Base-by-base conservation (phyloP, 2,329 filamentous ascomycete genomes). In the Rhinocladiella similis region DNA sequence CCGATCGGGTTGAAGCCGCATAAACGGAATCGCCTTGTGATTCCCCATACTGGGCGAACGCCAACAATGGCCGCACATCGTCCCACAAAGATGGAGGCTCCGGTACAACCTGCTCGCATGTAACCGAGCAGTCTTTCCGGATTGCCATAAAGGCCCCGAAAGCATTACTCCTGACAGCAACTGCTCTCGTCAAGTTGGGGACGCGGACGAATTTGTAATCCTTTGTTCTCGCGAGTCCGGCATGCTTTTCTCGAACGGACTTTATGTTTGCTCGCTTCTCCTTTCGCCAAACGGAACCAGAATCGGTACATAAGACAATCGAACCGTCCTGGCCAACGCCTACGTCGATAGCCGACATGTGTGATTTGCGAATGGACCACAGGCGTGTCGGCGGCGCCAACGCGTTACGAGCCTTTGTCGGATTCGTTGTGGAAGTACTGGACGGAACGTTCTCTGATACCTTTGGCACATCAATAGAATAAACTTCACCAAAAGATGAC, bases 191-290 rank as follows among this genome's bases (percentile, higher is more conserved):
- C 54, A 99, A 83, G 41, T 89, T 91, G 1, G 94, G 88, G 7
- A 99, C 85, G 55, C 94, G 86, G 66, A 93, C 87, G 65, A 97
- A 99, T 70, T 99, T 99, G 77, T 95, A 96, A 68, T 96, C 91
- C 64, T 95, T 96, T 12, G 84, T 82, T 65, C 85, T 89, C 33
- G 81, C 78, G 19, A 86, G 84, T 1, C 75, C 72, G 1, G 72
- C 72, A 3, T 75, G 76, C 10, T 38, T 52, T 35, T 58, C 57
- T 27, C 58, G 51, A 5, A 63, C 57, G 12, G 75, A 72, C 66
- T 96, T 95, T 48, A 88, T 86, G 62, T 93, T 96, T 22, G 83
- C 80, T 59, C 94, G 84, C 67, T 90, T 91, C 50, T 94, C 86
- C 56, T 93, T 87, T 64, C 87, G 87, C 93, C 93, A 99, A 0